Evolutionary conservation across 108 stramenopile species (phyloP).

Genomic region (Cyclotella choctawhatcheeana): DNA sequence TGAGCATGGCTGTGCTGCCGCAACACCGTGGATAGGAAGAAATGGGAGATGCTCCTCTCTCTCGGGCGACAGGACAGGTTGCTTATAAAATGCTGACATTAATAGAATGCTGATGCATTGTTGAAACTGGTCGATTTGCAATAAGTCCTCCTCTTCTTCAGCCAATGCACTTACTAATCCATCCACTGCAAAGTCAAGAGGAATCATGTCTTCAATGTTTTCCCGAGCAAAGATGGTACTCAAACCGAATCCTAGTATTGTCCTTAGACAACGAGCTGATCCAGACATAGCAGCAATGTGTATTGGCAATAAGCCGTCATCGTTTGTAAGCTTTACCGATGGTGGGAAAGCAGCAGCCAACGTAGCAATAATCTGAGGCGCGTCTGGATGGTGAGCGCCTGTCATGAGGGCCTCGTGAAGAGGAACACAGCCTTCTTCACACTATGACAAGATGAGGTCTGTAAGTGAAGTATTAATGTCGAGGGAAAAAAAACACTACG

Average conservation of each 20-base stretch:
- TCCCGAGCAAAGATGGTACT: slow-evolving; percentile 26
- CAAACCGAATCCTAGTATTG: slow-evolving; percentile 29
- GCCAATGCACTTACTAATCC: slow-evolving; percentile 10
- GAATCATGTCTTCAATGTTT: slow-evolving; percentile 26
- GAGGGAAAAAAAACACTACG: no score
- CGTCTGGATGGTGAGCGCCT: slow-evolving; percentile 24
- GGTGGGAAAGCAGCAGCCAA: slow-evolving; percentile 16
- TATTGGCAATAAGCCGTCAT: slow-evolving; percentile 25
- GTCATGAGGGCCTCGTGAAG: slow-evolving; percentile 16
- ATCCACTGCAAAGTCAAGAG: slow-evolving; percentile 30
- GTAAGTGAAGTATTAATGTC: no score
- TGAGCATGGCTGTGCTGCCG: slow-evolving; percentile 17
- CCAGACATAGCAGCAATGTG: slow-evolving; percentile 38
- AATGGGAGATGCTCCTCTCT: background rate
- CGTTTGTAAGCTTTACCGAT: slow-evolving; percentile 26
- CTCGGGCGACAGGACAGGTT: slow-evolving; percentile 3
- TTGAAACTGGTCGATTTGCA: background rate
- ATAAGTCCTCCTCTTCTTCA: background rate
- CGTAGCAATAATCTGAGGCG: slow-evolving; percentile 24
- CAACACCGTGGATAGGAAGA: slow-evolving; percentile 26
- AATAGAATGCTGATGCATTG: slow-evolving; percentile 19
- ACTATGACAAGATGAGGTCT: slow-evolving; percentile 21
- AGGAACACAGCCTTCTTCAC: slow-evolving; percentile 26
- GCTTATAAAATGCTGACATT: slow-evolving; percentile 16
- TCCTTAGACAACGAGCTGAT: slow-evolving; percentile 19